Evolutionary conservation across 352 stramenopile genomes (phyloP), one percentile per base, ranked within the genome.

Genomic region (Globisporangium viniferum): DNA sequence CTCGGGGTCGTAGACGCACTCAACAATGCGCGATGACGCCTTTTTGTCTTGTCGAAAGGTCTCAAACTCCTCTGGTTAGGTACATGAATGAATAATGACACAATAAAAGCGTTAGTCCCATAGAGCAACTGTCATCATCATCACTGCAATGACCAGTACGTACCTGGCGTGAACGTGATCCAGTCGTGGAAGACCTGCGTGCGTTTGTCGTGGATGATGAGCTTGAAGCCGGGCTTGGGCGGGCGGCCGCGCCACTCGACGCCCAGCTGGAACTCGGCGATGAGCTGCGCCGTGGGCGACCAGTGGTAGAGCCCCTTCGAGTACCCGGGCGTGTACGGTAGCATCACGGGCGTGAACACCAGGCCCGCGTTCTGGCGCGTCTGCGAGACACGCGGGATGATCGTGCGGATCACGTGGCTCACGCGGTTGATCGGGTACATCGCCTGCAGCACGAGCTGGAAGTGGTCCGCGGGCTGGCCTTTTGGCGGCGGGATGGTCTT

Each of bases 131-230:
- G 15, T 31, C 48, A 24, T 24, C 24, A 24, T 24, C 41, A 46
- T 24, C 20, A 24, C 24, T 24, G 24, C 24, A 24, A 9, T 22
- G 35, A 55, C 18, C 31, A 29, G n/a, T 48, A 49, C 33, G 14
- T 74, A 93, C 85, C 85, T 71, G 77, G 66, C n/a, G 86, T 68
- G 69, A 96, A 90, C 10, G 86, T 94, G 73, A 96, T 86, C 88
- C 88, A 96, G 73, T 96, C 88, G 61, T 94, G 86, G 66, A 94
- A 96, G 33, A 92, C 71, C 46, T 88, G 86, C 59, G 88, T 93
- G 51, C 87, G 81, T 59, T 94, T 96, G 59, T 96, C 86, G 74
- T 91, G 88, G 22, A 93, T 75, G 62, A 94, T 77, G 35, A 96
- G 72, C 71, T 96, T 96, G 73, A 93, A 96, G 5, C 87, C 86